phyloP scores from a whole-genome alignment of 495 filamentous ascomycete species.

The Ramalina peruviana region DNA sequence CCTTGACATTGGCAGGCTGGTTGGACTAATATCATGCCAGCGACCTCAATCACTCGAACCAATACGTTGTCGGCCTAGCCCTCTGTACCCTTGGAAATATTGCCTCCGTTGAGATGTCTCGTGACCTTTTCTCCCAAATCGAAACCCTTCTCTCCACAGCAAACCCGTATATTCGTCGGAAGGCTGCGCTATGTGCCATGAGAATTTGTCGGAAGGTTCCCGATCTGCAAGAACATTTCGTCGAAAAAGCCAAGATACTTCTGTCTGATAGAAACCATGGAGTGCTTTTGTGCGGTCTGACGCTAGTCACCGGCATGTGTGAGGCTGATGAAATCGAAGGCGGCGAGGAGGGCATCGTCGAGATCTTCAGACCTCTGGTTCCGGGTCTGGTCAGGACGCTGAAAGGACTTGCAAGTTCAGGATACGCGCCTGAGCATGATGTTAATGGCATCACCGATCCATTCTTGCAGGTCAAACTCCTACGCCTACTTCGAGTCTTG shows the following conservation, averaged over 20 bases:
- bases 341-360: conserved; percentile 69
- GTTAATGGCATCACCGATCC: conserved; percentile 96
- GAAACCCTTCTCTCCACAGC: conserved; percentile 79
- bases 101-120: conserved; percentile 95
- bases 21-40: conserved; percentile 27
- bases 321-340: conserved; percentile 86
- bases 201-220: conserved; percentile 95
- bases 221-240: conserved; percentile 90
- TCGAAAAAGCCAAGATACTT: conserved; percentile 84
- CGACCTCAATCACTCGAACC: conserved; percentile 92
- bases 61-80: conserved; percentile 94
- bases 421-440: conserved; percentile 95
- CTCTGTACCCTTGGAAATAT: conserved; percentile 95
- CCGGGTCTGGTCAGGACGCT: conserved; percentile 72
- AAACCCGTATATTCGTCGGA: conserved; percentile 92
- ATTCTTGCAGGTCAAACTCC: conserved; percentile 95
- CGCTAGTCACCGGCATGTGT: conserved; percentile 81
- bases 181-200: conserved; percentile 99
- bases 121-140: conserved; percentile 90
- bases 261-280: conserved; percentile 88
- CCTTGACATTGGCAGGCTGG: neutral
- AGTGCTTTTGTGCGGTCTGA: conserved; percentile 82
- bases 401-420: conserved; percentile 83
- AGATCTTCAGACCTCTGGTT: conserved; percentile 74
- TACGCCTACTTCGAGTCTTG: conserved; percentile 71